Conservation (phyloP, 176 grass and related monocot species). For the Triticum aestivum region IWGSC_CS_RefSeq_v2.1 NC_057805.1:487338197-487338696, state of each 20-base stretch:
- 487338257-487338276: not conserved
- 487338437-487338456: not conserved
- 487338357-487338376: not conserved
- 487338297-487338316: not conserved
- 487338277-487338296: not conserved
- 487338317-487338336: not conserved
- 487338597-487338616: not conserved
- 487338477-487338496: not conserved
- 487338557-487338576: not conserved
- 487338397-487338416: not conserved
- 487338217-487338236: slow-evolving; percentile 32
- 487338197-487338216: not conserved
- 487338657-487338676: not conserved
- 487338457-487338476: too few species aligned
- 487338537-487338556: not conserved
- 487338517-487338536: not conserved
- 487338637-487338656: not conserved
- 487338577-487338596: not conserved
- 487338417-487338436: not conserved
- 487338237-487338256: not conserved
- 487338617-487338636: not conserved
- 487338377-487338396: slow-evolving; percentile 29
- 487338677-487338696: not conserved
- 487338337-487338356: not conserved
- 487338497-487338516: not conserved